Conservation (phyloP, 371 early-diverging fungal genomes). For the Haplosporangium sp. region DNA sequence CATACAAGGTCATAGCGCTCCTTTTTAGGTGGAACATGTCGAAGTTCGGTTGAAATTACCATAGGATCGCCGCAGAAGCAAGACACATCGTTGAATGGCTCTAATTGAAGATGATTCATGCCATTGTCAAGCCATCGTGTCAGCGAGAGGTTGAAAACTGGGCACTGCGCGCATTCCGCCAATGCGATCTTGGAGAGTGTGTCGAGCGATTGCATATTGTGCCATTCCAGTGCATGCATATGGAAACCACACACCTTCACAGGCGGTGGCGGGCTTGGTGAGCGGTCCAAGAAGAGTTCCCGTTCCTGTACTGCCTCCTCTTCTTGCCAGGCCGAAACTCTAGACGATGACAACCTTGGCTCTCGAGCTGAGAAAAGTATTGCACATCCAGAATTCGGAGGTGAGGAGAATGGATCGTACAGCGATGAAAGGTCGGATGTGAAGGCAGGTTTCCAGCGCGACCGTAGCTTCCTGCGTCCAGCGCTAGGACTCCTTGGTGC, state of each 20-base stretch:
- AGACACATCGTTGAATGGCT: slow-evolving; percentile 22
- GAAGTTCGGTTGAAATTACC: slow-evolving; percentile 17
- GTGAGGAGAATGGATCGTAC: too few relatives aligned
- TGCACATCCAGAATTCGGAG: too few relatives aligned
- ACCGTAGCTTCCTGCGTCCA: not conserved
- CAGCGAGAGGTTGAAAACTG: slow-evolving; percentile 37
- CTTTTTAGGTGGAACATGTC: not conserved
- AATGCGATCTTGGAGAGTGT: not conserved
- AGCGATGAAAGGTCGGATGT: too few relatives aligned
- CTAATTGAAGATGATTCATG: slow-evolving; percentile 14
- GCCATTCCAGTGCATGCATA: slow-evolving; percentile 52
- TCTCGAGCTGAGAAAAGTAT: too few relatives aligned
- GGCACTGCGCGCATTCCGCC: slow-evolving; percentile 25
- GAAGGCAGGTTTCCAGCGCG: too few relatives aligned
- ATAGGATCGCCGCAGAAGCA: slow-evolving; percentile 34
- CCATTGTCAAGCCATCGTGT: slow-evolving; percentile 33
- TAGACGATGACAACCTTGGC: too few relatives aligned
- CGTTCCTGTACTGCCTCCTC: too few relatives aligned
- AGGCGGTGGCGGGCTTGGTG: not conserved
- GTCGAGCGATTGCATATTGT: slow-evolving; percentile 12
- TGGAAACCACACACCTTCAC: slow-evolving; percentile 39
- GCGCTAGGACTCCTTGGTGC: not conserved
- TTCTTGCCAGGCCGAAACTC: too few relatives aligned
- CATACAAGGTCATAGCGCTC: slow-evolving; percentile 20
- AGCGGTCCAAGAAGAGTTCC: too few relatives aligned